These are phyloP conservation scores for Clarkia xantiana DNA, from an alignment of 345 rosid species.

Conservation along the genomic window DNA sequence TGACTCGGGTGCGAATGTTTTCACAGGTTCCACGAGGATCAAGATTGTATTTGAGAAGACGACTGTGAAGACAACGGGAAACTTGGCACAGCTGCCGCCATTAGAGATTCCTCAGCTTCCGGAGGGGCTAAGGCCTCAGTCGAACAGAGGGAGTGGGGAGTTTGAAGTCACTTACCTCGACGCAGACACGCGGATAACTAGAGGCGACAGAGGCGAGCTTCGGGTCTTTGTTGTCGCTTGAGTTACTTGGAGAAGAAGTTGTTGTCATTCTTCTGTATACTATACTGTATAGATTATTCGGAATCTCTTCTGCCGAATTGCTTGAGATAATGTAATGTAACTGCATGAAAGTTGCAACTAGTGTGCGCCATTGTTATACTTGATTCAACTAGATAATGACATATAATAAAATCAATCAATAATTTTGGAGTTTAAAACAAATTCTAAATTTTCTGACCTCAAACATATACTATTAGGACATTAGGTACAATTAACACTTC, in stretches of 20 bases:
- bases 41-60: slow-evolving; percentile 70
- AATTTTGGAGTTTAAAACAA: no score
- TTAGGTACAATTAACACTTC: no score
- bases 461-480: no score
- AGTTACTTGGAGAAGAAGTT: not conserved
- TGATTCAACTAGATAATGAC: no score
- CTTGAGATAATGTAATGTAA: no score
- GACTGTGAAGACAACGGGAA: slow-evolving; percentile 58
- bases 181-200: slow-evolving; percentile 51
- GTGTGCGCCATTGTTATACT: no score
- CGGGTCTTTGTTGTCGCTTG: slow-evolving; percentile 58
- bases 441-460: no score
- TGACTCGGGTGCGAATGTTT: not conserved
- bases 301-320: no score
- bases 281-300: not conserved
- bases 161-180: slow-evolving; percentile 78
- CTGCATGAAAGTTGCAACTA: no score
- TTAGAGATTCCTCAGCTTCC: slow-evolving; percentile 69
- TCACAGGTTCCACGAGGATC: slow-evolving; percentile 56
- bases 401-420: no score
- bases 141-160: slow-evolving; percentile 54
- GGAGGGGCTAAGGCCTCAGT: slow-evolving; percentile 44
- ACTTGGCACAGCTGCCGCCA: slow-evolving; percentile 60
- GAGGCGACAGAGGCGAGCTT: slow-evolving; percentile 82
- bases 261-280: not conserved